phyloP scores from a whole-genome alignment of 495 filamentous ascomycete genomes.

The Articulospora tetracladia region DNA sequence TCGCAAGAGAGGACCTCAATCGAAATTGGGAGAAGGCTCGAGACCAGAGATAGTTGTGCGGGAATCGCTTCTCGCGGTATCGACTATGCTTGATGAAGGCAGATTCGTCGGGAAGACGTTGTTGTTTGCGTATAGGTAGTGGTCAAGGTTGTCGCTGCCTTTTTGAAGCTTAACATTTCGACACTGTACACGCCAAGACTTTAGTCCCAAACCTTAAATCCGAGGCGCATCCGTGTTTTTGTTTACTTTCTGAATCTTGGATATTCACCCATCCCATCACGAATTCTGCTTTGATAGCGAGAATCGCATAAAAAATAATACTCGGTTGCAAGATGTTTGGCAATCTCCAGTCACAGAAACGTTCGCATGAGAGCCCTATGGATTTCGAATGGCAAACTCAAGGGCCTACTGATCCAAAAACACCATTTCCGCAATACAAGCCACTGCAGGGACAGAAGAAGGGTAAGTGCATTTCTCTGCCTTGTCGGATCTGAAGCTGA shows the following conservation, averaged over 20 bases:
- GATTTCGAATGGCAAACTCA: constrained; percentile 62
- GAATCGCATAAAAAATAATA: no score
- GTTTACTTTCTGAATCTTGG: constrained; percentile 10
- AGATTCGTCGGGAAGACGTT: not conserved
- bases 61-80: not conserved
- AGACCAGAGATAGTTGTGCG: not conserved
- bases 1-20: not conserved
- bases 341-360: constrained; percentile 17
- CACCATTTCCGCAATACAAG: constrained; percentile 53
- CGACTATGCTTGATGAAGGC: no score
- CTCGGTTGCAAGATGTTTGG: constrained; percentile 17
- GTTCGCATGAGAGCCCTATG: constrained; percentile 59
- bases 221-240: constrained; percentile 15
- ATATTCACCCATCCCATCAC: not conserved
- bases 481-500: not conserved
- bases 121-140: not conserved
- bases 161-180: not conserved
- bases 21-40: not conserved
- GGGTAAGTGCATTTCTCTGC: constrained; percentile 34
- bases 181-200: not conserved
- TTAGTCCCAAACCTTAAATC: constrained; percentile 19
- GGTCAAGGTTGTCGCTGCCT: not conserved
- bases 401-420: constrained; percentile 52
- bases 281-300: not conserved
- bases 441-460: constrained; percentile 34